Percentiles rank a stretch among this genome's conserved stretches.
phyloP scores from a whole-genome alignment of 2,329 filamentous ascomycete species.

The Talaromyces sp. region DNA sequence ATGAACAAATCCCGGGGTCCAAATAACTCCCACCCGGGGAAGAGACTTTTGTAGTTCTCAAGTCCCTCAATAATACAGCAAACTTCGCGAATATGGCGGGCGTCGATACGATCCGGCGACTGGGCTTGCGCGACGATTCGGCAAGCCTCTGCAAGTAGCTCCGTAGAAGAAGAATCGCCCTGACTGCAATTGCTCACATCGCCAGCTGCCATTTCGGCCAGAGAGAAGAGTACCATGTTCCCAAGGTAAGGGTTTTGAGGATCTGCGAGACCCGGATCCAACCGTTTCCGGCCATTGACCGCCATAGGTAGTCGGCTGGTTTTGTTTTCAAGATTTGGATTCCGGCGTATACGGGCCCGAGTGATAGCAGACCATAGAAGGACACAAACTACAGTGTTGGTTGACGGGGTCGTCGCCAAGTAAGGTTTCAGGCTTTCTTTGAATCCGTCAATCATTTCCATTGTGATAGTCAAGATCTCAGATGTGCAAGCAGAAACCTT shows the following conservation, averaged over 20 bases:
- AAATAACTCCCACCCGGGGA: background rate
- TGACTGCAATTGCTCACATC: background rate
- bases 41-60: background rate
- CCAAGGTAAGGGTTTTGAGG: background rate
- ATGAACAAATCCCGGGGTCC: background rate
- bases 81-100: background rate
- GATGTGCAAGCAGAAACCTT: background rate
- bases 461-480: background rate
- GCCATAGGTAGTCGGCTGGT: background rate
- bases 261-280: background rate
- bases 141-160: background rate
- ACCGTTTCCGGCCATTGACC: background rate
- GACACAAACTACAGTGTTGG: background rate
- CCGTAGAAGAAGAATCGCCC: background rate
- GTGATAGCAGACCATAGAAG: background rate
- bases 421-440: background rate
- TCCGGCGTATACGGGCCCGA: background rate
- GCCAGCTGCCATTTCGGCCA: background rate
- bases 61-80: background rate
- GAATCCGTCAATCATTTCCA: background rate
- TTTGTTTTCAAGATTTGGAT: background rate
- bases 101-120: background rate
- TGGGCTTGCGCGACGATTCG: background rate
- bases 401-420: background rate
- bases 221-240: background rate